These are phyloP conservation scores for Vitis labrusca DNA, from an alignment of 164 flowering plant genomes.

Conservation along the genomic window DNA sequence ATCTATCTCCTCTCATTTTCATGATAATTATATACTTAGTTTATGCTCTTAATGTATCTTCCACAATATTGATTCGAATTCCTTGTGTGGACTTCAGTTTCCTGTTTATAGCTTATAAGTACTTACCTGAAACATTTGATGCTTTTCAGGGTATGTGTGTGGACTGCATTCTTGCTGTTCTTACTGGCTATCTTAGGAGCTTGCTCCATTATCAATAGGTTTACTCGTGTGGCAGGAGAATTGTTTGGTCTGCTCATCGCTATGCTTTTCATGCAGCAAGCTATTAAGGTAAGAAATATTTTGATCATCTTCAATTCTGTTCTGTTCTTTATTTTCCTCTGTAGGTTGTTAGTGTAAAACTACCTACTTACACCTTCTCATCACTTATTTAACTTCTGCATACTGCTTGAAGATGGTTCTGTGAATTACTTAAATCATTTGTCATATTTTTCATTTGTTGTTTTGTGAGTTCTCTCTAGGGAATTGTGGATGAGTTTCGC, in stretches of 20 bases:
- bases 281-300: constrained; percentile 60
- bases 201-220: constrained; percentile 87
- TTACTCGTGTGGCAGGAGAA: constrained; percentile 91
- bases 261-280: constrained; percentile 95
- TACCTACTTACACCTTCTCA: too few species aligned
- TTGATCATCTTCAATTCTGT: neutral
- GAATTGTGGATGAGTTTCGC: constrained; percentile 85
- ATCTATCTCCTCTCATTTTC: constrained; percentile 21
- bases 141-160: constrained; percentile 80
- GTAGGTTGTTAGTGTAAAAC: neutral
- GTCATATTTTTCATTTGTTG: neutral
- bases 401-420: too few species aligned
- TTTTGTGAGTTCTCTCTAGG: constrained; percentile 37
- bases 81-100: neutral
- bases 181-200: constrained; percentile 76
- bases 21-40: neutral
- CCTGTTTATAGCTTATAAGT: neutral
- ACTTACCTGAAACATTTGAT: neutral
- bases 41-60: neutral
- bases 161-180: constrained; percentile 79
- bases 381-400: too few species aligned
- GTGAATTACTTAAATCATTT: too few species aligned
- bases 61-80: neutral
- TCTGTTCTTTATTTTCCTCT: neutral
- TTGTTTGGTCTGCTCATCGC: constrained; percentile 89